These are phyloP conservation scores for Mortierella claussenii DNA, from an alignment of 192 early-diverging fungal species.

Conservation along the genomic window DNA sequence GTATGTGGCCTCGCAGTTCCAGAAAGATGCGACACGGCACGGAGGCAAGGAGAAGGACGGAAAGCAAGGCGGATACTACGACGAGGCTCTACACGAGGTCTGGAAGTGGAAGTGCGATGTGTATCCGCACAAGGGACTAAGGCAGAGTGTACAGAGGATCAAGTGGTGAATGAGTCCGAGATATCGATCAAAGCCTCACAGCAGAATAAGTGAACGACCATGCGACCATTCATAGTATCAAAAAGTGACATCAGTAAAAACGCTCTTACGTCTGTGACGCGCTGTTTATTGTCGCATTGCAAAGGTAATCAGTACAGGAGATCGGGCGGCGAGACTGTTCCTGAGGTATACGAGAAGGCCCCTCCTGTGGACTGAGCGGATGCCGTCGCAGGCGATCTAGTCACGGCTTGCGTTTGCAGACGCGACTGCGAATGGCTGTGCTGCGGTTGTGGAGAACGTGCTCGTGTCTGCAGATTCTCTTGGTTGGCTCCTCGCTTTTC, in stretches of 20 bases:
- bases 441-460: too few species aligned
- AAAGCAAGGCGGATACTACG: not conserved
- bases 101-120: constrained; percentile 56
- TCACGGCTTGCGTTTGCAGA: not conserved
- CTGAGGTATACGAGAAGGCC: not conserved
- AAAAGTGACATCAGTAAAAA: too few species aligned
- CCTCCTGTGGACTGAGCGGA: too few species aligned
- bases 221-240: too few species aligned
- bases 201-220: too few species aligned
- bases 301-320: constrained; percentile 13
- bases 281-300: too few species aligned
- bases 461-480: not conserved
- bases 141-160: constrained; percentile 26
- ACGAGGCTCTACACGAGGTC: constrained; percentile 24
- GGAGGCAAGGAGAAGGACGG: not conserved
- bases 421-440: not conserved
- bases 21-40: constrained; percentile 7
- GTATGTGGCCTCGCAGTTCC: constrained; percentile 25
- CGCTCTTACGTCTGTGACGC: too few species aligned
- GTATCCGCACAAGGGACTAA: constrained; percentile 45
- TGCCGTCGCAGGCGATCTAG: not conserved
- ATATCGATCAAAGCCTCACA: too few species aligned
- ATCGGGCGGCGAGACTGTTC: constrained; percentile 22
- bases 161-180: constrained; percentile 26
- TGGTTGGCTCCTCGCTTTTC: not conserved